Conservation (phyloP, 768 basidiomycete species). For the Termitomyces sp. region DNA sequence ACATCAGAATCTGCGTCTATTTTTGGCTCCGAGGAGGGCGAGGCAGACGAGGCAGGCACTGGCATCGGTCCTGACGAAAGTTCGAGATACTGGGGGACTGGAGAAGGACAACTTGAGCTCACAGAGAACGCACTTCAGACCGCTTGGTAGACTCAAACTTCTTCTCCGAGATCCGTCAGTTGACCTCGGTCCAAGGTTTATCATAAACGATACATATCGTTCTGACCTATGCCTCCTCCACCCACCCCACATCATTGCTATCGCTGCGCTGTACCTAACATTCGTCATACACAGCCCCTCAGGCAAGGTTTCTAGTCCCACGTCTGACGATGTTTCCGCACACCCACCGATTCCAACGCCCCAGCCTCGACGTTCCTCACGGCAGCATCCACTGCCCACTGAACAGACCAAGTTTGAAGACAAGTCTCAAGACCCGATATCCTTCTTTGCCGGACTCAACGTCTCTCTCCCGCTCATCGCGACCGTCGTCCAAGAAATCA, state of each 20-base stretch:
- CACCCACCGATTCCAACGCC: slow-evolving; percentile 19
- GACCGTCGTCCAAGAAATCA: slow-evolving; percentile 86
- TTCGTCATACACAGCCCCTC: slow-evolving; percentile 67
- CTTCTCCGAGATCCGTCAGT: not conserved
- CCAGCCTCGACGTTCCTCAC: slow-evolving; percentile 50
- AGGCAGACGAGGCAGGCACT: slow-evolving; percentile 53
- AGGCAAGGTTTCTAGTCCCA: slow-evolving; percentile 30
- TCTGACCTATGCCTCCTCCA: slow-evolving; percentile 91
- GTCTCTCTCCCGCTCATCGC: slow-evolving; percentile 78
- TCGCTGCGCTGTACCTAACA: slow-evolving; percentile 87
- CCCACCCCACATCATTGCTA: slow-evolving; percentile 91
- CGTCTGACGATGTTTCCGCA: slow-evolving; percentile 15
- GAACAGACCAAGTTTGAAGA: slow-evolving; percentile 19
- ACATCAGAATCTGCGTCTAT: slow-evolving; percentile 29
- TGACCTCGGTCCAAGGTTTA: slow-evolving; percentile 54
- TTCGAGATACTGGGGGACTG: slow-evolving; percentile 72
- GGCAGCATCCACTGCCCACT: slow-evolving; percentile 25
- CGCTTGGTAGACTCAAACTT: slow-evolving; percentile 62
- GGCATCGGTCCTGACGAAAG: slow-evolving; percentile 46
- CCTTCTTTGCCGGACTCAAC: slow-evolving; percentile 82
- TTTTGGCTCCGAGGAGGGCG: slow-evolving; percentile 37
- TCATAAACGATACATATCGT: slow-evolving; percentile 94
- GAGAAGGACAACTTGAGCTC: slow-evolving; percentile 73
- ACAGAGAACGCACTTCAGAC: slow-evolving; percentile 77
- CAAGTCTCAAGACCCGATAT: slow-evolving; percentile 61